phyloP scores from a whole-genome alignment of 1,139 yeast genomes.

The Pichia sp. region DNA sequence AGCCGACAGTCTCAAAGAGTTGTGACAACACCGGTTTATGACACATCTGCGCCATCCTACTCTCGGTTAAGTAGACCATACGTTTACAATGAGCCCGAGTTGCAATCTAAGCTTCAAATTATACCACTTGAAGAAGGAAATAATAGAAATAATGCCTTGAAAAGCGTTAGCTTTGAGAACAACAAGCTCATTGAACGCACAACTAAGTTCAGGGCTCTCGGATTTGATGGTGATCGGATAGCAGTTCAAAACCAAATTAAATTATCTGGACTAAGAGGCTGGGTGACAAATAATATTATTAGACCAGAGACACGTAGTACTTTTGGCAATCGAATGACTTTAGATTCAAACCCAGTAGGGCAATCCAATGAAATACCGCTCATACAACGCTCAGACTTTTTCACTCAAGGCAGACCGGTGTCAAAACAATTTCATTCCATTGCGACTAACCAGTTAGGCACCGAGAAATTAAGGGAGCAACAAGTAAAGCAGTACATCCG shows the following conservation, averaged over 20 bases:
- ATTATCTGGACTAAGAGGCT: background rate
- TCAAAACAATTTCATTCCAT: background rate
- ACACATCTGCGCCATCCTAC: too few relatives aligned
- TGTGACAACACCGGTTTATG: constrained; percentile 1
- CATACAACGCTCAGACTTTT: constrained; percentile 6
- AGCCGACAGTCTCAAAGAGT: background rate
- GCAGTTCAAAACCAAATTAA: constrained; percentile 2
- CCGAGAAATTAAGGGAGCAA: background rate
- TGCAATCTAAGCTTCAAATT: background rate
- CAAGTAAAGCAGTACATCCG: constrained; percentile 4
- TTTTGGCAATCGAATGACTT: background rate
- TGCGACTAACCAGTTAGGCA: too few relatives aligned
- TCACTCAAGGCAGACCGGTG: background rate
- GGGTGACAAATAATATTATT: constrained; percentile 4
- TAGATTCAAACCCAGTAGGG: constrained; percentile 1
- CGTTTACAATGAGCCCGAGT: background rate
- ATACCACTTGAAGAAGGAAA: background rate
- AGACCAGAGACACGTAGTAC: constrained; percentile 4
- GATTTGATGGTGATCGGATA: constrained; percentile 4
- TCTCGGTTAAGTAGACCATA: too few relatives aligned
- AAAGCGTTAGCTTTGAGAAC: too few relatives aligned
- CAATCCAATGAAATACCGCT: background rate
- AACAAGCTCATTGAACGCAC: background rate
- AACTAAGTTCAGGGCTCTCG: constrained; percentile 1
- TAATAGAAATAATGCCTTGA: too few relatives aligned